Base-by-base conservation (phyloP, 208 protist genomes). In the Leishmania guyanensis region DNA sequence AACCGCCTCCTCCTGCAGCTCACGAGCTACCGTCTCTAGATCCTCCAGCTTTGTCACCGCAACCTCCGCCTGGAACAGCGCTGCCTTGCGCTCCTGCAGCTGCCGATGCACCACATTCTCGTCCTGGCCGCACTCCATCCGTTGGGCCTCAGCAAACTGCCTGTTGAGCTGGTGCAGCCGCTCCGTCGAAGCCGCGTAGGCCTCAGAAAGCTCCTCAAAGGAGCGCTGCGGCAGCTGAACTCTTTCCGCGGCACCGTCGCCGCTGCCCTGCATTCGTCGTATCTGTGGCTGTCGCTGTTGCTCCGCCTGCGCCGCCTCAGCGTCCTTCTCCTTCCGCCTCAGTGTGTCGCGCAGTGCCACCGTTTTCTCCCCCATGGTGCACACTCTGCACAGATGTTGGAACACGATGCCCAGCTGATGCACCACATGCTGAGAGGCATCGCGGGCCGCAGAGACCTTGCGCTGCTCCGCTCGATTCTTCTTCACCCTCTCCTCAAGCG, bases 111-210 rank as follows among this genome's bases (percentile, higher is more conserved):
- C 66, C 2, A 81, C 81, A 33, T 85, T 80, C 43, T 86, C 82
- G 56, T 82, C 86, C 58, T 85, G 86, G 62, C 82, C 90, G 14
- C 90, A 84, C 54, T 94, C 88, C 46, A 84, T 62, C 29, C 91
- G 86, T 81, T 92, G 90, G 20, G 79, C 79, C 82, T 95, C 92
- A 29, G 78, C 89, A 48, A 95, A 90, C 39, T 90, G 75, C 48
- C 83, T 78, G 75, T 92, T 94, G 8, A 97, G 78, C 64, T 86
- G 78, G 77, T 90, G 85, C 50, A 94, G 78, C 29, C 87, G 81
- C 46, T 85, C 82, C 36, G 85, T 88, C 2, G 89, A 87, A 22
- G 66, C 83, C 43, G 94, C 88, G 77, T 94, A 92, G 48, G 82
- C 77, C n/a, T 85, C 84, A 2, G 83, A 86, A 3, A 95, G 56